These are phyloP conservation scores for Candida ovalis DNA, from an alignment of 805 yeast species.

Conservation along the genomic window DNA sequence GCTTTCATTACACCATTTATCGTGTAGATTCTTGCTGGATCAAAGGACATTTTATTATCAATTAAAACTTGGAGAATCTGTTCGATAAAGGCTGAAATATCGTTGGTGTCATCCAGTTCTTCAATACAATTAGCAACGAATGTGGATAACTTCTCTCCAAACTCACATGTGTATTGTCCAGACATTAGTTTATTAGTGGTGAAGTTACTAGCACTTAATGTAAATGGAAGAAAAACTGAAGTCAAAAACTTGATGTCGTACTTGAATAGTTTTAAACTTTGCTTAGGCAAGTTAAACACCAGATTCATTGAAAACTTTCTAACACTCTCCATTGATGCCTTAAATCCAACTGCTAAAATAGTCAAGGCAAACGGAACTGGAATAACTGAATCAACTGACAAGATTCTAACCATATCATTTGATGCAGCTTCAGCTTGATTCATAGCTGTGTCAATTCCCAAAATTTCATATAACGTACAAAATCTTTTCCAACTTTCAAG, in stretches of 20 bases:
- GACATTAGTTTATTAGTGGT: conserved; percentile 33
- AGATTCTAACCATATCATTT: conserved; percentile 52
- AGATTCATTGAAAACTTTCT: conserved; percentile 57
- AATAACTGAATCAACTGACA: conserved; percentile 47
- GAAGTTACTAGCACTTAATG: conserved; percentile 63
- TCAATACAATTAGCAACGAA: conserved; percentile 42
- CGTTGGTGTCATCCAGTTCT: conserved; percentile 21
- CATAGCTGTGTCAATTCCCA: conserved; percentile 79
- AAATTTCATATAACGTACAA: conserved; percentile 70
- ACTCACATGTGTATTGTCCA: conserved; percentile 43
- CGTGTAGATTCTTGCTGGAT: conserved; percentile 64
- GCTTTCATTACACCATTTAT: conserved; percentile 57
- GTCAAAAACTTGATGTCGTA: conserved; percentile 39
- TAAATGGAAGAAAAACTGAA: conserved; percentile 48
- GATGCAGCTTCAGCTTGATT: conserved; percentile 82
- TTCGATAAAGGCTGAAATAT: conserved; percentile 14
- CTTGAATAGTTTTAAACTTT: conserved; percentile 45
- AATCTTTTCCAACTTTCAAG: conserved; percentile 66
- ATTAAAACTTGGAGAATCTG: conserved; percentile 44
- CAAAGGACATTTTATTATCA: conserved; percentile 51
- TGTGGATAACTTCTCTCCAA: conserved; percentile 48
- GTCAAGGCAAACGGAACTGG: conserved; percentile 71
- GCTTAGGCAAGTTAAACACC: conserved; percentile 47
- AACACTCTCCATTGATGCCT: conserved; percentile 74
- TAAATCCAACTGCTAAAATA: conserved; percentile 71